phyloP scores from a whole-genome alignment of 345 rosid genomes.

The Heritiera littoralis region DNA sequence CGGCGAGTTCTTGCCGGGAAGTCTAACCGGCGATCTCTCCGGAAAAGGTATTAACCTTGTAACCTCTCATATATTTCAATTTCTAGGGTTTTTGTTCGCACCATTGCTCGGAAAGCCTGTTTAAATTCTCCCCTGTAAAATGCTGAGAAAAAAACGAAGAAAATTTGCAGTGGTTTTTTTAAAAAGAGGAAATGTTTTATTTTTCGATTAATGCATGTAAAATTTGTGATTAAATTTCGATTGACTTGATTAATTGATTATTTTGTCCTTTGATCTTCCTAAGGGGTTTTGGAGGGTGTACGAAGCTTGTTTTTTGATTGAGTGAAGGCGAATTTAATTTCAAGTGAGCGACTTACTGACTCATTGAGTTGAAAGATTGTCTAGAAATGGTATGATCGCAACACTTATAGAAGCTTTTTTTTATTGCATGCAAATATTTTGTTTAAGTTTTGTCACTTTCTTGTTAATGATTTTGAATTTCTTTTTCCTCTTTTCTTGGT shows the following conservation, averaged over 20 bases:
- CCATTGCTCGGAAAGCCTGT: conserved; percentile 9
- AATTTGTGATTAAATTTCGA: conserved; percentile 4
- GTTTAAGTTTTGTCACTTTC: background rate
- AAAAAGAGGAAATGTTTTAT: background rate
- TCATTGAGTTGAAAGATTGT: conserved; percentile 16
- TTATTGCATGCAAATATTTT: conserved; percentile 17
- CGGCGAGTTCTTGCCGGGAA: conserved; percentile 16
- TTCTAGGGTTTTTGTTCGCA: conserved; percentile 11
- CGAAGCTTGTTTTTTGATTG: background rate
- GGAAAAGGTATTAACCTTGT: conserved; percentile 12
- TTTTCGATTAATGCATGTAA: conserved; percentile 4
- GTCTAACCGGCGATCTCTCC: background rate
- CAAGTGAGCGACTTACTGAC: conserved; percentile 1
- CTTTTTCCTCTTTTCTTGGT: background rate
- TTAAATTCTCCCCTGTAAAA: background rate
- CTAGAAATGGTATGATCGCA: conserved; percentile 8
- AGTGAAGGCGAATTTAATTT: background rate
- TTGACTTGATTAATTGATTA: background rate
- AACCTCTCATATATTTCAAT: background rate
- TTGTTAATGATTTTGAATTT: conserved; percentile 6
- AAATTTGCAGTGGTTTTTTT: too few species aligned
- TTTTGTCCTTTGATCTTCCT: background rate
- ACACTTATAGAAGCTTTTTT: background rate
- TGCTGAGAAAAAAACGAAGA: background rate
- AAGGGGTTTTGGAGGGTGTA: background rate